These are phyloP conservation scores for Amorphotheca resinae DNA, from an alignment of 495 filamentous ascomycete genomes.

Conservation along the genomic window DNA sequence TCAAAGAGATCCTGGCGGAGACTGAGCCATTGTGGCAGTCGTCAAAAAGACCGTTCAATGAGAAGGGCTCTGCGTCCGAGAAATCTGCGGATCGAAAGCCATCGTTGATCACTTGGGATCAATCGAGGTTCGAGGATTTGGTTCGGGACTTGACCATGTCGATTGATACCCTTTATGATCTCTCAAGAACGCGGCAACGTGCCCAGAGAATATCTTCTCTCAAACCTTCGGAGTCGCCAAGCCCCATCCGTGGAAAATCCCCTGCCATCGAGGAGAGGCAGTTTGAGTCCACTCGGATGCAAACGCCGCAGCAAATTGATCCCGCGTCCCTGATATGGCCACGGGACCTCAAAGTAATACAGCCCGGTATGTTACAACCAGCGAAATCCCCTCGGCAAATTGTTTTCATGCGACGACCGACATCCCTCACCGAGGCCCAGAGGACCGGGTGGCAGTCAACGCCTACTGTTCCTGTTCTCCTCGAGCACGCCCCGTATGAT, in stretches of 20 bases:
- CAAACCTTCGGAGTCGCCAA: slow-evolving; percentile 9
- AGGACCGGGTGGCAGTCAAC: slow-evolving; percentile 23
- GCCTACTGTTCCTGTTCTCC: slow-evolving; percentile 39
- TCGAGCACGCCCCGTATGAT: slow-evolving; percentile 57
- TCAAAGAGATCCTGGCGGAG: slow-evolving; percentile 76
- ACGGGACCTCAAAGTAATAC: slow-evolving; percentile 24
- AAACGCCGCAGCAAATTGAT: slow-evolving; percentile 40
- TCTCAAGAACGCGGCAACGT: slow-evolving; percentile 55
- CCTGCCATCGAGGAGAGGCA: slow-evolving; percentile 29
- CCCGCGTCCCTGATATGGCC: slow-evolving; percentile 27
- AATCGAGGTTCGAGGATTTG: slow-evolving; percentile 51
- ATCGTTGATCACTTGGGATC: slow-evolving; percentile 40
- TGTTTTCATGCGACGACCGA: slow-evolving; percentile 40
- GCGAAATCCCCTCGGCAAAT: slow-evolving; percentile 31
- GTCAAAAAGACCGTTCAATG: slow-evolving; percentile 24
- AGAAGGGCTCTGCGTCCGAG: slow-evolving; percentile 27
- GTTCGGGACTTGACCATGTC: slow-evolving; percentile 67
- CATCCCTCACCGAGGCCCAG: slow-evolving; percentile 28
- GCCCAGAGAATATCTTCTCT: slow-evolving; percentile 4
- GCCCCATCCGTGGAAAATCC: slow-evolving; percentile 12
- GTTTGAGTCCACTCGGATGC: slow-evolving; percentile 42
- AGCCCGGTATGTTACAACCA: slow-evolving; percentile 23
- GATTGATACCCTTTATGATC: slow-evolving; percentile 81
- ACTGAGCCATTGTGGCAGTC: slow-evolving; percentile 62
- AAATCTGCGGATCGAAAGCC: slow-evolving; percentile 12